A percentile compares a stretch with the other conserved stretches of the same genome.
These are phyloP conservation scores for Exophiala lecanii-corni DNA, from an alignment of 2,329 filamentous ascomycete species.

Conservation along the genomic window DNA sequence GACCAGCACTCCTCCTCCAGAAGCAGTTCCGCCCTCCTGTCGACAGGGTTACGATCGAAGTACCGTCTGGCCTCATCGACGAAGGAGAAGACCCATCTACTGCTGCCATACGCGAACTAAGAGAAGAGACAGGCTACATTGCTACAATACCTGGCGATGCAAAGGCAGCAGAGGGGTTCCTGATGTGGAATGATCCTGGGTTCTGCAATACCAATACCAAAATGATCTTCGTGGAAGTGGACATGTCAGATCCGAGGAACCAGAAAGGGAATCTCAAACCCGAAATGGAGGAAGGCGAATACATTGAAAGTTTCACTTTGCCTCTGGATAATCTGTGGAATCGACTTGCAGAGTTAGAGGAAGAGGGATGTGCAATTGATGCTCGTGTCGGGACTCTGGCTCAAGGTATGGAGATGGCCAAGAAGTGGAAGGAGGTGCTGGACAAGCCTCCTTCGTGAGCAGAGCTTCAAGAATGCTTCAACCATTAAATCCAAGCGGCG, in stretches of 20 bases:
- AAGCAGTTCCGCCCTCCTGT: constrained; percentile 56
- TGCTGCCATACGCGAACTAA: constrained; percentile 55
- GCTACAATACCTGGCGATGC: constrained; percentile 34
- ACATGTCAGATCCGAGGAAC: constrained; percentile 65
- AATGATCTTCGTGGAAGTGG: constrained; percentile 66
- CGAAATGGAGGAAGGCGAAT: constrained; percentile 72
- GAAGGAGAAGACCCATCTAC: constrained; percentile 52
- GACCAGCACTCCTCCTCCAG: constrained; percentile 43
- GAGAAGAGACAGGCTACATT: constrained; percentile 60
- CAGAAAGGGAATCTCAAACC: constrained; percentile 56
- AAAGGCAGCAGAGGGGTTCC: constrained; percentile 23
- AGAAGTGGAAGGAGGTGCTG: constrained; percentile 34
- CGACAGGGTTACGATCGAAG: constrained; percentile 55
- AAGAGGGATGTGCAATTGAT: constrained; percentile 71
- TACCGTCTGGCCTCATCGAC: constrained; percentile 58
- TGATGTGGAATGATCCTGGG: constrained; percentile 38
- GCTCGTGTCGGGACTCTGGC: constrained; percentile 72
- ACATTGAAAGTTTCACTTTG: constrained; percentile 73
- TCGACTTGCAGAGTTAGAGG: constrained; percentile 62
- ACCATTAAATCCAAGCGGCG: too few relatives aligned
- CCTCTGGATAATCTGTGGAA: constrained; percentile 61
- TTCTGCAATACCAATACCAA: constrained; percentile 48
- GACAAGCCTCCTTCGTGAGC: constrained; percentile 9
- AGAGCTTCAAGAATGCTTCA: too few relatives aligned
- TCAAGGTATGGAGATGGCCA: constrained; percentile 71